Evolutionary conservation across 2,329 filamentous ascomycete genomes (phyloP).

Genomic region (Epichloe baconii): DNA sequence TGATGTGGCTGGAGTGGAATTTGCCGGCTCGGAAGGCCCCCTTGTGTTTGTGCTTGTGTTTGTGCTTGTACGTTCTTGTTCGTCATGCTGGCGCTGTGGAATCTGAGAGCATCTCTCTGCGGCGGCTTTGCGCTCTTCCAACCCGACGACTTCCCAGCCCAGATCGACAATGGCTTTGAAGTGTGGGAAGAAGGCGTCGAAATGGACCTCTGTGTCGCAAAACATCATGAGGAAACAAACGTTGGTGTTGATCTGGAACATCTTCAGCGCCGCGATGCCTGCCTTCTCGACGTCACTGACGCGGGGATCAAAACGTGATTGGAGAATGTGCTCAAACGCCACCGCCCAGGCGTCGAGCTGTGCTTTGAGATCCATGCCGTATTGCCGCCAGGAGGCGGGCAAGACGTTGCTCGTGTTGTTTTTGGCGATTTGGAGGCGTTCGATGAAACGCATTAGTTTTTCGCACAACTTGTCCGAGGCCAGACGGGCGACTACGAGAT

Average conservation of each 20-base stretch:
- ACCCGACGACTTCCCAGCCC: constrained; percentile 45
- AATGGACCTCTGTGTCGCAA: constrained; percentile 42
- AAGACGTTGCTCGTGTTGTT: constrained; percentile 40
- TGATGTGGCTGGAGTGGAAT: constrained; percentile 37
- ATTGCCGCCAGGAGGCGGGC: constrained; percentile 32
- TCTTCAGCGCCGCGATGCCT: constrained; percentile 48
- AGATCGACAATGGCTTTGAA: constrained; percentile 44
- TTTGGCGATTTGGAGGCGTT: constrained; percentile 34
- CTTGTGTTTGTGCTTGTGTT: constrained; percentile 3
- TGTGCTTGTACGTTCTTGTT: constrained; percentile 5
- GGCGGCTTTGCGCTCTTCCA: constrained; percentile 39
- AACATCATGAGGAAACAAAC: constrained; percentile 49
- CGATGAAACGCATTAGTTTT: constrained; percentile 44
- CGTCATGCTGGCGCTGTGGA: constrained; percentile 27
- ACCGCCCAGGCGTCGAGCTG: constrained; percentile 41
- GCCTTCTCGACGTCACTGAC: constrained; percentile 43
- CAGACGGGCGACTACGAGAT: constrained; percentile 39
- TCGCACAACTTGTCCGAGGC: constrained; percentile 44
- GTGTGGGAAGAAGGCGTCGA: constrained; percentile 38
- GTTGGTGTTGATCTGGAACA: constrained; percentile 45
- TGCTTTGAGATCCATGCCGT: constrained; percentile 33
- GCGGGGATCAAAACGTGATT: constrained; percentile 32
- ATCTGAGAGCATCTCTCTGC: constrained; percentile 31
- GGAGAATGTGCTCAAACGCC: constrained; percentile 43
- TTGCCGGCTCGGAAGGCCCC: constrained; percentile 28